Evolutionary conservation across 148 eudicot species (phyloP).

Genomic region (Arbutus unedo): DNA sequence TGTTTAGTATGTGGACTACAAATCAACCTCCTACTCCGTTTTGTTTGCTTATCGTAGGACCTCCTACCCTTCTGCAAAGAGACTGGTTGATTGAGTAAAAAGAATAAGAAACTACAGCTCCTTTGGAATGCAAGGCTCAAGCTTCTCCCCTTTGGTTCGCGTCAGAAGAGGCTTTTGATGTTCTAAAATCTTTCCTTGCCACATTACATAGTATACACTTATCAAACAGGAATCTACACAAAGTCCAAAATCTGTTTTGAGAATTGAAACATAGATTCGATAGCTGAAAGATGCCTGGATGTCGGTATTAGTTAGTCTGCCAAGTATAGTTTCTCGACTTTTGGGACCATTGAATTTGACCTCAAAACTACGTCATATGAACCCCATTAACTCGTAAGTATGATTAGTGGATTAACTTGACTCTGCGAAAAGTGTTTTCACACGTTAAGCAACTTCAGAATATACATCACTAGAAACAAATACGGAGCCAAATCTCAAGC

Average conservation of each 20-base stretch:
- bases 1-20: background rate
- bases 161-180: background rate
- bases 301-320: background rate
- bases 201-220: background rate
- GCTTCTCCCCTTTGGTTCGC: background rate
- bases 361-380: background rate
- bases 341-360: background rate
- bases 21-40: background rate
- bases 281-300: background rate
- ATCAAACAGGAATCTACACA: background rate
- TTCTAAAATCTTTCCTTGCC: background rate
- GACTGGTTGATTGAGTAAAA: background rate
- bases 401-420: background rate
- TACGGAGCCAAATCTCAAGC: background rate
- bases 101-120: background rate
- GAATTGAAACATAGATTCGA: background rate
- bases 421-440: background rate
- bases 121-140: background rate
- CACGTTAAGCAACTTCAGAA: background rate
- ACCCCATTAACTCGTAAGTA: background rate
- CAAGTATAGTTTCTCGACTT: background rate
- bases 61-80: background rate
- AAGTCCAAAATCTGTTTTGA: background rate
- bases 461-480: background rate
- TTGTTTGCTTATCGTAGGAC: background rate